A percentile compares a stretch with the other conserved stretches of the same genome.
phyloP scores from a whole-genome alignment of 2,329 filamentous ascomycete genomes.

The Aspergillus udagawae region DNA sequence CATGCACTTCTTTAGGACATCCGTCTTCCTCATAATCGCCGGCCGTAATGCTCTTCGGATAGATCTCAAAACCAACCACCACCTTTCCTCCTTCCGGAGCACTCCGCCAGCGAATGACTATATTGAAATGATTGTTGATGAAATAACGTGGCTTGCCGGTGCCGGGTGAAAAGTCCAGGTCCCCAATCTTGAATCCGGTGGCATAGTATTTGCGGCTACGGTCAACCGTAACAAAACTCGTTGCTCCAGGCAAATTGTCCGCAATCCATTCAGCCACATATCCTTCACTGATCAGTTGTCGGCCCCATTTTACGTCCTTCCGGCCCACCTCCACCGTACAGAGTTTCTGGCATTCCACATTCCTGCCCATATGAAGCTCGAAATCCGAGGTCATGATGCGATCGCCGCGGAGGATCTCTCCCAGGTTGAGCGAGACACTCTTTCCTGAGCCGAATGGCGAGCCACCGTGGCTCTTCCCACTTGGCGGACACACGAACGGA shows the following conservation, averaged over 20 bases:
- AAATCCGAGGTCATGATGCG: constrained; percentile 82
- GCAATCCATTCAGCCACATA: constrained; percentile 94
- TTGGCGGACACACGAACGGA: constrained; percentile 79
- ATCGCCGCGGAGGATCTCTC: constrained; percentile 82
- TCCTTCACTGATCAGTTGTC: constrained; percentile 68
- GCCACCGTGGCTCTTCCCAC: constrained; percentile 61
- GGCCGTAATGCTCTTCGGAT: constrained; percentile 73
- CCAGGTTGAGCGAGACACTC: constrained; percentile 76
- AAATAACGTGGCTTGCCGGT: constrained; percentile 64
- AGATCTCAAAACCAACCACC: constrained; percentile 85
- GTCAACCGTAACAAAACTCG: constrained; percentile 82
- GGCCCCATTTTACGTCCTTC: constrained; percentile 62
- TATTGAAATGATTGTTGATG: constrained; percentile 83
- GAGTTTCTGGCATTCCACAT: constrained; percentile 67
- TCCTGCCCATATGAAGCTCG: constrained; percentile 71
- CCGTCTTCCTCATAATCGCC: constrained; percentile 59
- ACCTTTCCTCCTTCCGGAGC: constrained; percentile 72
- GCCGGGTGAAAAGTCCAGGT: constrained; percentile 60
- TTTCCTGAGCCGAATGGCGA: constrained; percentile 70
- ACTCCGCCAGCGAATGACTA: constrained; percentile 73
- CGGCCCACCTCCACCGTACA: constrained; percentile 66
- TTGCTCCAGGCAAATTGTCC: constrained; percentile 84
- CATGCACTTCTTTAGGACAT: constrained; percentile 64
- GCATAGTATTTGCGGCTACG: constrained; percentile 84
- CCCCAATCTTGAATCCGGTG: constrained; percentile 83